phyloP scores from a whole-genome alignment of 192 early-diverging fungal species.

The Helicostylum pulchrum region DNA sequence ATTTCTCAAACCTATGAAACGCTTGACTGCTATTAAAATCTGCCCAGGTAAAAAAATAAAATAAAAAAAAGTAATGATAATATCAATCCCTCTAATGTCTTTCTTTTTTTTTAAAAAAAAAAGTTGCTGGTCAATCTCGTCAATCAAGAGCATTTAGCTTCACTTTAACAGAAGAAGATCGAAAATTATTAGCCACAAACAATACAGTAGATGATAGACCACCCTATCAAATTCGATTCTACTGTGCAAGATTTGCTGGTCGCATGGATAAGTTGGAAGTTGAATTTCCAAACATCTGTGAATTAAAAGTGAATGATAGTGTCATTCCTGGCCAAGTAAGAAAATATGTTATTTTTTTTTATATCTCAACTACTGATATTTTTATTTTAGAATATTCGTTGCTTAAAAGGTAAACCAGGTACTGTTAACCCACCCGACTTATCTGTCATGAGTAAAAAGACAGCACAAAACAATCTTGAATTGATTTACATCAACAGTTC shows the following conservation, averaged over 20 bases:
- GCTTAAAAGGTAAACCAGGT: constrained; percentile 54
- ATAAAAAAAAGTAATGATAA: not conserved
- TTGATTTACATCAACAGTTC: not conserved
- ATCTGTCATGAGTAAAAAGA: constrained; percentile 33
- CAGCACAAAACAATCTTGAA: not conserved
- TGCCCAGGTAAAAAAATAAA: constrained; percentile 1
- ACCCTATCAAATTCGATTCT: constrained; percentile 7
- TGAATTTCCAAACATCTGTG: constrained; percentile 16
- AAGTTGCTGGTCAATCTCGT: not conserved
- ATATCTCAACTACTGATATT: not conserved
- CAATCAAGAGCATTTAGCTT: not conserved
- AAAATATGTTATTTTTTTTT: not conserved
- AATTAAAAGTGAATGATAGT: constrained; percentile 13
- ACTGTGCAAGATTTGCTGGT: not conserved
- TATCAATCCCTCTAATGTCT: not conserved
- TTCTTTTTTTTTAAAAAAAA: not conserved
- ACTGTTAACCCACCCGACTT: constrained; percentile 59
- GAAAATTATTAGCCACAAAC: not conserved
- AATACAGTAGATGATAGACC: not conserved
- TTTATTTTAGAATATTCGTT: constrained; percentile 43
- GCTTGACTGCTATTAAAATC: not conserved
- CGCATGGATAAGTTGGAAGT: not conserved
- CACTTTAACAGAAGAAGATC: constrained; percentile 5
- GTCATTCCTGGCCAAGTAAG: constrained; percentile 9
- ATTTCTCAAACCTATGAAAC: not conserved